Conservation (phyloP, 768 basidiomycete genomes). For the Tulasnella sp. region DNA sequence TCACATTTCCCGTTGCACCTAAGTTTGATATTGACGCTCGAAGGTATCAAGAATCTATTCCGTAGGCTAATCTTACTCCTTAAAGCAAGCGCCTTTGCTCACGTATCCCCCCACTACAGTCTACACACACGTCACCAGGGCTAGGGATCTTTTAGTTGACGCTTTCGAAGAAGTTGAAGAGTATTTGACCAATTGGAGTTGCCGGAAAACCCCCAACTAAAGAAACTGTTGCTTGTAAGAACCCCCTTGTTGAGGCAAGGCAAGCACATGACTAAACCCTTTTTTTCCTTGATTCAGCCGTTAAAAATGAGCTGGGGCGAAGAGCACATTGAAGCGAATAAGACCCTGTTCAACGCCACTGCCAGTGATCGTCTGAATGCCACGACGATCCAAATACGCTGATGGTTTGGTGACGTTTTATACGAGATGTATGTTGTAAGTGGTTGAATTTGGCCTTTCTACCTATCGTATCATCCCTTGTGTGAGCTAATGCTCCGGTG, state of each 20-base stretch:
- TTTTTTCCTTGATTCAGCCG: neutral
- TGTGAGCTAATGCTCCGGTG: neutral
- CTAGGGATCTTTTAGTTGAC: neutral
- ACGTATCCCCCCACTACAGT: neutral
- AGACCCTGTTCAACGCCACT: too few relatives aligned
- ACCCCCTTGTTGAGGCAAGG: neutral
- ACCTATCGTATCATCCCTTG: neutral
- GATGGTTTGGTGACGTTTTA: neutral
- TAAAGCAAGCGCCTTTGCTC: neutral
- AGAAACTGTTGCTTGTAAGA: neutral
- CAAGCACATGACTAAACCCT: neutral
- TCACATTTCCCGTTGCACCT: neutral
- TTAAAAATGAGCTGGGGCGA: neutral
- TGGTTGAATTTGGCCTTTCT: neutral
- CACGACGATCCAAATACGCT: neutral
- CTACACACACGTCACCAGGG: neutral
- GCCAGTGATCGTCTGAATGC: too few relatives aligned
- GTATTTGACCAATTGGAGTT: too few relatives aligned
- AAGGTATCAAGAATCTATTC: neutral
- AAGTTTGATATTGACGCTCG: neutral
- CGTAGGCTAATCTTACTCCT: neutral
- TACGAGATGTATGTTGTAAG: neutral
- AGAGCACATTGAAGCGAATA: too few relatives aligned
- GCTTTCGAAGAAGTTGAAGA: neutral
- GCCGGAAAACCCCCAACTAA: neutral